Base-by-base conservation (phyloP, 78 protist species). In the Corallochytrium limacisporum region DNA sequence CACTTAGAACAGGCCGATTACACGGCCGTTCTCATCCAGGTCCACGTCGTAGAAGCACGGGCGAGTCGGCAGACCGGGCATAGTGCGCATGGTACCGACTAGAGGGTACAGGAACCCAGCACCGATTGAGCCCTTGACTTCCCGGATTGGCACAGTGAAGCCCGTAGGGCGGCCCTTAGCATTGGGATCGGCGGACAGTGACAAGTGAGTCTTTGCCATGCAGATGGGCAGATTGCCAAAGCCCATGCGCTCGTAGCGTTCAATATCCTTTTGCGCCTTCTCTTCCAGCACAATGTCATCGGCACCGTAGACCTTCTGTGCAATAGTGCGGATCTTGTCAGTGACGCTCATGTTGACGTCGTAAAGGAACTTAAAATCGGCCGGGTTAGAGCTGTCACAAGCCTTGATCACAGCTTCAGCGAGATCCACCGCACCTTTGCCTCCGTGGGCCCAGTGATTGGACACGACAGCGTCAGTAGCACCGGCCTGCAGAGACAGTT, bases 161-260 rank as follows among this genome's bases (percentile, higher is more conserved):
- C 89, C 95, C 37, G 31, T 49, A 4, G 74, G 78, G 2, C 32
- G 78, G 22, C 97, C 97, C 62, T 88, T 83, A 28, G 53, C 38
- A 4, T 43, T 53, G 4, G 98, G 83, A 49, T 94, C 94, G 61
- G 68, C 69, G 9, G 87, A 67, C 24, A 94, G 60, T 4, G 90
- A 79, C 47, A 90, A 77, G 57, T 92, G 97, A 36, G 98, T 94
- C 84, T 94, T 94, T 37, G 96, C 94, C 90, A 94, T 92, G 77
- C 98, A 94, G 50, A 94, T 78, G 42, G 98, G 97, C 20, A 92
- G 72, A n/a, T 57, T 20, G 4, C 48, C 78, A 53, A 82, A 89
- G 13, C 95, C 97, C 43, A 32, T 54, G 32, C 4, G 12, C 50
- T 53, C 81, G 81, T 79, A 88, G 26, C 20, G 32, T 22, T 53